A percentile compares a stretch with the other conserved stretches of the same genome.
These are phyloP conservation scores for Quillaja saponaria DNA, from an alignment of 306 rosid genomes.

Conservation along the genomic window DNA sequence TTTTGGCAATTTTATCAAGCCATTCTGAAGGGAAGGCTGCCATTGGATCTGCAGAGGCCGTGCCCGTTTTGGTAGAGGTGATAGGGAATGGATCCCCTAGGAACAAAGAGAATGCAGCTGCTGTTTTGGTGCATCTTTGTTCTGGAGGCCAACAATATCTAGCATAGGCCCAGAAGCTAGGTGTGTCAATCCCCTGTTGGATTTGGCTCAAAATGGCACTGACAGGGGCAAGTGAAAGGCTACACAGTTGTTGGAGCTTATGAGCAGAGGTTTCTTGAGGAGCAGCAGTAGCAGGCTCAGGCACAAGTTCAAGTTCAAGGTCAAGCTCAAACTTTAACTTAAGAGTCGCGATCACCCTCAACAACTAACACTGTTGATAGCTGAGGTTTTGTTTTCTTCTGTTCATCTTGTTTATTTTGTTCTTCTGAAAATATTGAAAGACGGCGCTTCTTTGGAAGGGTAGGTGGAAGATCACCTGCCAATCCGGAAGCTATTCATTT, in stretches of 20 bases:
- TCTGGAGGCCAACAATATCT: constrained; percentile 77
- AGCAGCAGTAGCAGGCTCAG: constrained; percentile 35
- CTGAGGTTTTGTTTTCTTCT: constrained; percentile 41
- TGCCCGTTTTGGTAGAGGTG: constrained; percentile 79
- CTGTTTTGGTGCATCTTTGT: constrained; percentile 87
- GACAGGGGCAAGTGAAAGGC: constrained; percentile 98
- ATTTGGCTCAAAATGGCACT: constrained; percentile 83
- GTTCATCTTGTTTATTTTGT: constrained; percentile 42
- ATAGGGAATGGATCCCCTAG: constrained; percentile 87
- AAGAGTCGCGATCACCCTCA: constrained; percentile 43
- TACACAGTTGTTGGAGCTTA: constrained; percentile 74
- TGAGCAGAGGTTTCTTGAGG: constrained; percentile 71
- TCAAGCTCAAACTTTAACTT: constrained; percentile 49
- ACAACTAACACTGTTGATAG: constrained; percentile 39
- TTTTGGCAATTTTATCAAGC: constrained; percentile 88
- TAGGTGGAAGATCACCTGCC: constrained; percentile 90
- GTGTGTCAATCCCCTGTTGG: constrained; percentile 63
- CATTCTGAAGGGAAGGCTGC: constrained; percentile 85
- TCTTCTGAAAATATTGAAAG: constrained; percentile 47
- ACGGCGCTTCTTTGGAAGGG: constrained; percentile 42
- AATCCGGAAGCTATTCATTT: constrained; percentile 64
- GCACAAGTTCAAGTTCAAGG: constrained; percentile 47
- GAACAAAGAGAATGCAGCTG: constrained; percentile 94
- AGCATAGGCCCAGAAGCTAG: constrained; percentile 69
- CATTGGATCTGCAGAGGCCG: constrained; percentile 82